Evolutionary conservation across 495 filamentous ascomycete species (phyloP), one percentile per base, ranked within the genome.

Genomic region (Oidiodendron maius): DNA sequence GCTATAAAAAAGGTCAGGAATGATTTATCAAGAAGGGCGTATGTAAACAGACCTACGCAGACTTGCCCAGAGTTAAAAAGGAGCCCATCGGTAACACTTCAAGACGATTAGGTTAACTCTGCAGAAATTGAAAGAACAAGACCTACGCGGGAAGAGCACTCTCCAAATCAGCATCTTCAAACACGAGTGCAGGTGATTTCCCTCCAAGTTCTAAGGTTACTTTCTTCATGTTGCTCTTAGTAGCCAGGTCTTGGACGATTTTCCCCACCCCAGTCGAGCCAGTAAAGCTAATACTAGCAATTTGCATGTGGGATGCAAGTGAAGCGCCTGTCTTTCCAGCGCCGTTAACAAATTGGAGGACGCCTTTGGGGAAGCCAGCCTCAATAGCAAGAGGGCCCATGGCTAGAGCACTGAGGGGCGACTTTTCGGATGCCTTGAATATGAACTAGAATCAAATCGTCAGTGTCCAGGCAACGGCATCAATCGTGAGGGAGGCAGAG

Each of bases 141-240:
- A 47, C 44, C 18, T n/a, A 37, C 44, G 17, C 16, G 17, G 17
- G 13, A 10, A 44, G 57, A 80, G 90, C 88, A 58, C 89, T 84
- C n/a, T 93, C 87, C 34, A 96, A 64, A 58, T 96, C 86, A 4
- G 87, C 86, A 57, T 96, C 90, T 25, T 82, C 80, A 58, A 95
- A 95, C 23, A 96, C 80, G 43, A 96, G 64, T 15, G 93, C 71
- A 4, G 90, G 89, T 10, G 81, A 87, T 70, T 96, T 96, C 50
- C 90, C 90, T 18, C 91, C 90, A 0, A 90, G 91, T 64, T 96
- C 90, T 6, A 95, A 75, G 0, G 88, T 94, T 53, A 95, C 89
- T 64, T 91, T 91, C 76, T 95, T 82, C 41, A 80, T 55, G 44
- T 78, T 79, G 2, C 57, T 65, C 26, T 62, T 58, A 0, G 70